phyloP scores from a whole-genome alignment of 768 basidiomycete species.

The Boletus reticulatus region DNA sequence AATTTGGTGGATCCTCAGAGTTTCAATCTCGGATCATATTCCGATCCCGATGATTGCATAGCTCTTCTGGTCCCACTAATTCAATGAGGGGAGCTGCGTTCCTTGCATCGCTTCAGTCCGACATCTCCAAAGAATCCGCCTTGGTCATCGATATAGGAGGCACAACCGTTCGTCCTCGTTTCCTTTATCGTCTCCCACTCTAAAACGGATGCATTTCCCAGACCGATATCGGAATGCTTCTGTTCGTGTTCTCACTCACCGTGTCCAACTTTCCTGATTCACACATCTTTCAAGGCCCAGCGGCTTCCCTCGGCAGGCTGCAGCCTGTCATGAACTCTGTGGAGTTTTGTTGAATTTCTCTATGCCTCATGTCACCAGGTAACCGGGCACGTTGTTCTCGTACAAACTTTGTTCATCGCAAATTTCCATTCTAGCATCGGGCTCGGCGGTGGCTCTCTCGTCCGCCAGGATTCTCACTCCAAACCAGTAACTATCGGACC shows the following conservation, averaged over 20 bases:
- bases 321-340: slow-evolving; percentile 58
- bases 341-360: slow-evolving; percentile 62
- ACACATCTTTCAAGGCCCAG: slow-evolving; percentile 33
- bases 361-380: slow-evolving; percentile 52
- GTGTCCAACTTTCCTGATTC: background rate
- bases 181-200: slow-evolving; percentile 4
- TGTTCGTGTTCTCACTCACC: slow-evolving; percentile 27
- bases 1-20: slow-evolving; percentile 8
- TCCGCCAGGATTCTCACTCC: slow-evolving; percentile 34
- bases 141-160: slow-evolving; percentile 66
- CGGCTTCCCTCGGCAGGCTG: slow-evolving; percentile 62
- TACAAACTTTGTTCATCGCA: background rate
- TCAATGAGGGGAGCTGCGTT: slow-evolving; percentile 69
- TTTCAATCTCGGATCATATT: slow-evolving; percentile 5
- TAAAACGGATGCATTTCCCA: slow-evolving; percentile 15
- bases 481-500: slow-evolving; percentile 55
- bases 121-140: slow-evolving; percentile 35
- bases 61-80: slow-evolving; percentile 59
- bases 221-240: slow-evolving; percentile 61
- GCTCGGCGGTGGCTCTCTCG: slow-evolving; percentile 61
- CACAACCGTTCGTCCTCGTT: slow-evolving; percentile 42
- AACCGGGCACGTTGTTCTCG: slow-evolving; percentile 2
- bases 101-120: slow-evolving; percentile 43
- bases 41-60: slow-evolving; percentile 11
- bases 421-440: slow-evolving; percentile 42